phyloP scores from a whole-genome alignment of 805 yeast species.

The Wickerhamiella australiensis region DNA sequence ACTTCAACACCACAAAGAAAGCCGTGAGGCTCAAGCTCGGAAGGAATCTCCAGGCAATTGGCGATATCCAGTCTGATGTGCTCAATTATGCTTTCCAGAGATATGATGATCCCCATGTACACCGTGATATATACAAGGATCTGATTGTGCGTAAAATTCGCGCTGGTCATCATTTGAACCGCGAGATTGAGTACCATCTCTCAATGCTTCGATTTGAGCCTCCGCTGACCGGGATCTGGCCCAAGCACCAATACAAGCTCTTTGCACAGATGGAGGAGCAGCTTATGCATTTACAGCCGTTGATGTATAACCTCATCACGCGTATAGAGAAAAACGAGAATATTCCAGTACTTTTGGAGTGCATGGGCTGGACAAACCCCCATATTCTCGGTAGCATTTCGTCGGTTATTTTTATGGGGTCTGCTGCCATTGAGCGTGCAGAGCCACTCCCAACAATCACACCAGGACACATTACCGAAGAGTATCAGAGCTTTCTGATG shows the following conservation, averaged over 20 bases:
- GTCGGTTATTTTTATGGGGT: constrained; percentile 5
- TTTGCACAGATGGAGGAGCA: constrained; percentile 1
- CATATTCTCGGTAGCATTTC: constrained; percentile 1
- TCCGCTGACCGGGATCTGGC: constrained; percentile 11
- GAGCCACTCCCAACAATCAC: constrained; percentile 9
- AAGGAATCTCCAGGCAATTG: constrained; percentile 20
- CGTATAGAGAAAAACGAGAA: constrained; percentile 2
- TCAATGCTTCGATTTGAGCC: constrained; percentile 10
- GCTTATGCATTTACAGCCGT: constrained; percentile 9
- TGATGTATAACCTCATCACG: constrained; percentile 6
- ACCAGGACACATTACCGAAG: constrained; percentile 7
- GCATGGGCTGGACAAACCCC: constrained; percentile 11
- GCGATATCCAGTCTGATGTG: constrained; percentile 25
- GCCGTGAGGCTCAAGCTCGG: constrained; percentile 24
- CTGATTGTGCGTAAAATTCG: constrained; percentile 14
- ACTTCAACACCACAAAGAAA: constrained; percentile 15
- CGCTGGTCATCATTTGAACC: neutral
- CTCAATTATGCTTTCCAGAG: constrained; percentile 26
- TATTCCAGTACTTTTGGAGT: constrained; percentile 7
- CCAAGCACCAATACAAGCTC: constrained; percentile 7
- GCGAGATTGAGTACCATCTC: neutral
- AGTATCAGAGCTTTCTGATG: constrained; percentile 1
- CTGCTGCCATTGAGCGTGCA: constrained; percentile 5
- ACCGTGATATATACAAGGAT: constrained; percentile 22
- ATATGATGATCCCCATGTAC: constrained; percentile 19